These are phyloP conservation scores for Nemania sp. DNA, from an alignment of 2,329 filamentous ascomycete species.

Conservation along the genomic window DNA sequence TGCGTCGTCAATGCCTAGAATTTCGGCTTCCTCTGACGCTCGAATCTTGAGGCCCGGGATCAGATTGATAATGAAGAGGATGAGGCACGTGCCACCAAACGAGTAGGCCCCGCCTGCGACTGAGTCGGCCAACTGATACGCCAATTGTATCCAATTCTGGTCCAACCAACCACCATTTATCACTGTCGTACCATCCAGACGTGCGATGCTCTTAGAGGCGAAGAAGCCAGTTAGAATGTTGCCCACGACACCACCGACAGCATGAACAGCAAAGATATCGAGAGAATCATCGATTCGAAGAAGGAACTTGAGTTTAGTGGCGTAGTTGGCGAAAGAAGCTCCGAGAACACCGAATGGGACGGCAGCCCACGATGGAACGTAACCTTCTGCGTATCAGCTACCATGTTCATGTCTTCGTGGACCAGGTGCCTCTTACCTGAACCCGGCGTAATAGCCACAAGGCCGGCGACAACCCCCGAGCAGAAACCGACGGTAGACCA, in stretches of 20 bases:
- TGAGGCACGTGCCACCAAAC: constrained; percentile 75
- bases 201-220: constrained; percentile 81
- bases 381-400: constrained; percentile 46
- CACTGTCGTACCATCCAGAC: constrained; percentile 69
- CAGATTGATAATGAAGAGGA: constrained; percentile 79
- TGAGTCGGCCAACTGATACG: constrained; percentile 82
- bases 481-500: constrained; percentile 95
- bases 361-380: constrained; percentile 81
- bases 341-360: constrained; percentile 78
- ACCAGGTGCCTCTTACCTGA: constrained; percentile 67
- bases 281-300: constrained; percentile 81
- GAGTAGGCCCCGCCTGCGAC: constrained; percentile 76
- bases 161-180: constrained; percentile 83
- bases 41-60: constrained; percentile 77
- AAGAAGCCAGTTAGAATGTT: constrained; percentile 82
- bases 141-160: constrained; percentile 80
- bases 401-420: neutral
- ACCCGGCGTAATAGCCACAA: constrained; percentile 86
- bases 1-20: constrained; percentile 83
- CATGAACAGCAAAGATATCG: constrained; percentile 86
- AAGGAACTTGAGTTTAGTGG: constrained; percentile 87
- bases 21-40: constrained; percentile 75
- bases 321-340: constrained; percentile 81
- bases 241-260: constrained; percentile 75
- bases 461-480: constrained; percentile 82